Evolutionary conservation across 2,329 filamentous ascomycete species (phyloP), one percentile per base, ranked within the genome.

Genomic region (Penicillium polonicum): DNA sequence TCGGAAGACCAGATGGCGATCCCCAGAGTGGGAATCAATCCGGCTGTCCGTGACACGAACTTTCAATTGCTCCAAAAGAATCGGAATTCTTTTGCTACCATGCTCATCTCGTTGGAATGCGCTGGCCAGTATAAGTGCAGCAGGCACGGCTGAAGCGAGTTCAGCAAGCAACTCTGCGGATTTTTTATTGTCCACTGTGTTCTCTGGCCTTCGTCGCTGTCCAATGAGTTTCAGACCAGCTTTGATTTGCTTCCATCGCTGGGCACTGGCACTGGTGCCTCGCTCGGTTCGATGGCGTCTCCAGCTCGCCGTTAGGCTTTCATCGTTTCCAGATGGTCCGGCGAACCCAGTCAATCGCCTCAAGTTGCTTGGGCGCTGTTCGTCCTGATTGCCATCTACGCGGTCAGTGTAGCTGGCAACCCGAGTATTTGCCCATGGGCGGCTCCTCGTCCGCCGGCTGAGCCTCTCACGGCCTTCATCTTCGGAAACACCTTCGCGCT

Each of bases 91-190:
- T 76, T 91, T 94, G 75, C 96, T 94, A 48, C 93, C 92, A 68
- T 97, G 91, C 75, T 99, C 94, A 67, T 99, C 94, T 57, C 94
- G 85, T 76, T 97, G 94, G 67, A 97, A 94, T 90, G 97, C 97
- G 70, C 92, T 97, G 8, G 94, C 94, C 52, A 99, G 80, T 75
- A 99, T 96, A 58, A 99, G 80, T 21, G 93, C 94, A 25, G 94
- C 94, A 4, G 94, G 94, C 1, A 92, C 91, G 53, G 92, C 94
- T 43, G 94, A 95, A 48, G 94, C 85, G 38, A 99, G 80, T 75
- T 99, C 94, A 1, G 94, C 94, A 85, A 99, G 93, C 46, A 99
- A 81, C 74, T 99, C 94, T 2, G 94, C 92, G 10, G 93, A 97
- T 74, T 97, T 99, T 70, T 90, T 88, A 70, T 94, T 92, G 73